Conservation (phyloP, 768 basidiomycete genomes). For the Leccinum boreale region DNA sequence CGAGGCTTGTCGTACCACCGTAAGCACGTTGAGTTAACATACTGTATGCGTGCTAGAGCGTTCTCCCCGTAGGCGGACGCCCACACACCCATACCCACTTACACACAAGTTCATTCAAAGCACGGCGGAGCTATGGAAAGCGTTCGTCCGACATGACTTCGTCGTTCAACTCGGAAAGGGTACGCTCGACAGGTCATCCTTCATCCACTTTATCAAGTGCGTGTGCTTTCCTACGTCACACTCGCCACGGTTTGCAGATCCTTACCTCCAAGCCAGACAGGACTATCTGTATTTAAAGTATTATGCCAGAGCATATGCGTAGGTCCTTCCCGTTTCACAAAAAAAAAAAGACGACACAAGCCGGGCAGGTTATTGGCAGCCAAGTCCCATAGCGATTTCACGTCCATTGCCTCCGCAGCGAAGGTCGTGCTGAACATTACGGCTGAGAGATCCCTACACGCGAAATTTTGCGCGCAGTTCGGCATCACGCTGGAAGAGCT, state of each 20-base stretch:
- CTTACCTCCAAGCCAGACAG: slow-evolving; percentile 46
- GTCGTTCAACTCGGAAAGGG: slow-evolving; percentile 74
- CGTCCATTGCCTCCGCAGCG: slow-evolving; percentile 59
- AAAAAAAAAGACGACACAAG: background rate
- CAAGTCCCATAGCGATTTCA: slow-evolving; percentile 61
- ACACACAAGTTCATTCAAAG: slow-evolving; percentile 59
- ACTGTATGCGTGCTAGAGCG: background rate
- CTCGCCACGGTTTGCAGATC: background rate
- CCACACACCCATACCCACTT: slow-evolving; percentile 64
- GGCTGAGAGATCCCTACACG: slow-evolving; percentile 71
- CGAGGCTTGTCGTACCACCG: slow-evolving; percentile 47
- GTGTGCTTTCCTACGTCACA: slow-evolving; percentile 14
- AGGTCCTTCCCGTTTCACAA: slow-evolving; percentile 12
- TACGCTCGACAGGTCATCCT: slow-evolving; percentile 59
- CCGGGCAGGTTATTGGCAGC: slow-evolving; percentile 62
- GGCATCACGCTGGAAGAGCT: slow-evolving; percentile 63
- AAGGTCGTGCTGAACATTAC: slow-evolving; percentile 62
- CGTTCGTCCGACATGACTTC: slow-evolving; percentile 82
- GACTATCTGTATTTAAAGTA: slow-evolving; percentile 82
- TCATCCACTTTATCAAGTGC: slow-evolving; percentile 83
- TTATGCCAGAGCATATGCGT: slow-evolving; percentile 82
- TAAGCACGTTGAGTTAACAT: slow-evolving; percentile 35
- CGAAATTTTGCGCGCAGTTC: slow-evolving; percentile 64
- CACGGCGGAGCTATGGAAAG: slow-evolving; percentile 57
- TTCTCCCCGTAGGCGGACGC: slow-evolving; percentile 46